Conservation (phyloP, 805 yeast genomes). For the Yamadazyma tumulicola region DNA sequence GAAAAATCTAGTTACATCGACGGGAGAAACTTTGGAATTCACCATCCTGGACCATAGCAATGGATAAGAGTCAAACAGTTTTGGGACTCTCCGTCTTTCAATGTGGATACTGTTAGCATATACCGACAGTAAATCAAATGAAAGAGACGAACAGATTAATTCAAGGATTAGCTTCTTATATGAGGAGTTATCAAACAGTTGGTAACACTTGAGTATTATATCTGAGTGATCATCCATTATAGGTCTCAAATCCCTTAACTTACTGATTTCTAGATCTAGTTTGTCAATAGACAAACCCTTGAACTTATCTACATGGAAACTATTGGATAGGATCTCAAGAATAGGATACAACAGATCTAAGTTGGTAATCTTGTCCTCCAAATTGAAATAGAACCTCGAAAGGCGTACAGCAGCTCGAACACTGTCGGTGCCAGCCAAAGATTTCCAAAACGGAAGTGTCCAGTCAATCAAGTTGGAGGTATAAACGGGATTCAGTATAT, state of each 20-base stretch:
- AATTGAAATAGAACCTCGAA: slow-evolving; percentile 3
- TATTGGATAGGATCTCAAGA: neutral
- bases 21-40: neutral
- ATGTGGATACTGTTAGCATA: slow-evolving; percentile 24
- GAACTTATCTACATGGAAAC: neutral
- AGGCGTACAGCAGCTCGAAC: slow-evolving; percentile 4
- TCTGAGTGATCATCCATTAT: slow-evolving; percentile 42
- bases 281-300: slow-evolving; percentile 1
- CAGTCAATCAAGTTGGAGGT: slow-evolving; percentile 19
- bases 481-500: slow-evolving; percentile 6
- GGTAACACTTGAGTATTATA: slow-evolving; percentile 12
- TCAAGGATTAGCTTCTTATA: slow-evolving; percentile 7
- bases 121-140: slow-evolving; percentile 44
- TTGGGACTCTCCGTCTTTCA: slow-evolving; percentile 18
- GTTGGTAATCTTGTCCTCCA: neutral
- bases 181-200: slow-evolving; percentile 14
- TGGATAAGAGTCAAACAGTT: slow-evolving; percentile 31
- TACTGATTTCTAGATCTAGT: slow-evolving; percentile 17
- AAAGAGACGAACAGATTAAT: slow-evolving; percentile 15
- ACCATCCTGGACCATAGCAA: slow-evolving; percentile 21
- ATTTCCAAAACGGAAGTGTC: slow-evolving; percentile 29
- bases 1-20: slow-evolving; percentile 3
- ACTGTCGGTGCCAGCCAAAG: slow-evolving; percentile 5
- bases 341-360: neutral
- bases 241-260: slow-evolving; percentile 46